phyloP scores from a whole-genome alignment of 208 protist species.

The Trypanosomatidae sp. region DNA sequence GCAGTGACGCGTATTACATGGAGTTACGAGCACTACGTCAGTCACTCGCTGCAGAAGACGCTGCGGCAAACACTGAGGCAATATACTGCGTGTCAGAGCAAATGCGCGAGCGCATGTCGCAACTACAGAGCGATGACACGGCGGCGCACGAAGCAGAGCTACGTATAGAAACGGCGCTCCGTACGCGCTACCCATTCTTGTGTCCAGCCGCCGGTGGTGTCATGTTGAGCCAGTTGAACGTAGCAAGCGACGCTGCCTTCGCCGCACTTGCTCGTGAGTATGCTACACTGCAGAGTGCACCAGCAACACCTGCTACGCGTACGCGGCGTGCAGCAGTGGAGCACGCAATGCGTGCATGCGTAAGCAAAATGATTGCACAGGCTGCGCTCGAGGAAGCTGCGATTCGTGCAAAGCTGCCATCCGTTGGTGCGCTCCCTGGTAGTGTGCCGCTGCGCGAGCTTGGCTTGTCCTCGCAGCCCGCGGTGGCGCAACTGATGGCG shows the following conservation, averaged over 20 bases:
- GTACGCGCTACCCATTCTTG: slow-evolving; percentile 11
- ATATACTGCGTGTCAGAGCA: slow-evolving; percentile 31
- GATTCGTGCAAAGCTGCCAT: slow-evolving; percentile 13
- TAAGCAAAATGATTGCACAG: slow-evolving; percentile 5
- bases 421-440: slow-evolving; percentile 9
- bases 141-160: slow-evolving; percentile 3
- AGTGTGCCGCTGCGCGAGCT: slow-evolving; percentile 18
- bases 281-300: slow-evolving; percentile 1
- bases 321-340: slow-evolving; percentile 4
- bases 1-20: slow-evolving; percentile 26
- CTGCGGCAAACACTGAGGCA: slow-evolving; percentile 9
- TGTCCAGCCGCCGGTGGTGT: slow-evolving; percentile 1
- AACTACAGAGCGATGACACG: slow-evolving; percentile 11
- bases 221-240: slow-evolving; percentile 3
- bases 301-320: neutral
- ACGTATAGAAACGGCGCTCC: slow-evolving; percentile 7
- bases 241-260: slow-evolving; percentile 10
- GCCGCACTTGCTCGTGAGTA: slow-evolving; percentile 2
- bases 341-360: slow-evolving; percentile 11
- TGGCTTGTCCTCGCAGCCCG: slow-evolving; percentile 9
- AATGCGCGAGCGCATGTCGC: slow-evolving; percentile 16
- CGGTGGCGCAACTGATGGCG: slow-evolving; percentile 12
- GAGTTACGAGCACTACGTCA: slow-evolving; percentile 23
- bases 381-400: slow-evolving; percentile 8
- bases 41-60: slow-evolving; percentile 14